These are phyloP conservation scores for Podospora bellae-mahoneyi DNA, from an alignment of 495 filamentous ascomycete genomes.

Conservation along the genomic window DNA sequence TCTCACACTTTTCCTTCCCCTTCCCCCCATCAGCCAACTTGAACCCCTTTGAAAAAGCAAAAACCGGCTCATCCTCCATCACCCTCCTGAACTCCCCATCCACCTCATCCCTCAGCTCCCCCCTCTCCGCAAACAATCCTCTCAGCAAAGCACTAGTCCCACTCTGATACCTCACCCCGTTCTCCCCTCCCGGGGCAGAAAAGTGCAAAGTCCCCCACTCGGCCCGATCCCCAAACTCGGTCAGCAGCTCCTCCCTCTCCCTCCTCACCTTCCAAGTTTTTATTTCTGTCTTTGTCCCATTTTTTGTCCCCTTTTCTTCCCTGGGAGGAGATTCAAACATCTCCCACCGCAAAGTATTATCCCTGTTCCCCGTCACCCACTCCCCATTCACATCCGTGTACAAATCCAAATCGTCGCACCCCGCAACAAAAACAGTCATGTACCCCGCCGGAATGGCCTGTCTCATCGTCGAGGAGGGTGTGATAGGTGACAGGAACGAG, in stretches of 20 bases:
- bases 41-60: conserved; percentile 87
- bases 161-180: conserved; percentile 54
- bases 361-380: conserved; percentile 77
- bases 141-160: conserved; percentile 68
- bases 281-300: conserved; percentile 30
- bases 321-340: conserved; percentile 28
- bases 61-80: conserved; percentile 82
- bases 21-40: conserved; percentile 36
- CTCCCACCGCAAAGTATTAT: conserved; percentile 66
- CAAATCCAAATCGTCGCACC: conserved; percentile 69
- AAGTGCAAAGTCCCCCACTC: conserved; percentile 90
- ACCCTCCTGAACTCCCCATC: conserved; percentile 66
- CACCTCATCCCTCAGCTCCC: conserved; percentile 55
- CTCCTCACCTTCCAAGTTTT: conserved; percentile 62
- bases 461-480: conserved; percentile 83
- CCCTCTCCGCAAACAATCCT: conserved; percentile 67
- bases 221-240: conserved; percentile 69
- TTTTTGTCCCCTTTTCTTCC: conserved; percentile 7
- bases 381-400: conserved; percentile 88
- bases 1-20: conserved; percentile 16
- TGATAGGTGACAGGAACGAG: conserved; percentile 90
- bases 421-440: conserved; percentile 69
- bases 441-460: conserved; percentile 91
- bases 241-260: conserved; percentile 62
- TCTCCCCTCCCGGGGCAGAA: conserved; percentile 58